These are phyloP conservation scores for Candida ulmi DNA, from an alignment of 805 yeast genomes.

Conservation along the genomic window DNA sequence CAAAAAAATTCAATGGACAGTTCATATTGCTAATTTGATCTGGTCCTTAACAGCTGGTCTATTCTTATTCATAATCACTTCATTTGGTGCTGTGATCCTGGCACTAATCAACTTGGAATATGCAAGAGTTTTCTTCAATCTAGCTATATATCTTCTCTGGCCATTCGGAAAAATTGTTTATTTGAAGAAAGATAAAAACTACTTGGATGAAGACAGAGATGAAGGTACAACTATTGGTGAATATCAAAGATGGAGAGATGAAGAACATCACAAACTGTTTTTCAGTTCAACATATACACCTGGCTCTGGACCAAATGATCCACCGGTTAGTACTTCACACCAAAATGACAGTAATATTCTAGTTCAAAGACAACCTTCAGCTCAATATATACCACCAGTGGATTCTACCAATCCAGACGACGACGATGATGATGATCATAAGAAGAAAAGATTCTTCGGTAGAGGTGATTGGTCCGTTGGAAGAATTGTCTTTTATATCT, in stretches of 20 bases:
- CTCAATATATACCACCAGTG: constrained; percentile 7
- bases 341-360: not conserved
- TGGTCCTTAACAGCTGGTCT: constrained; percentile 79
- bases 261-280: constrained; percentile 71
- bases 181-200: constrained; percentile 70
- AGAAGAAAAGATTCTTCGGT: constrained; percentile 67
- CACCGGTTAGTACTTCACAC: no score
- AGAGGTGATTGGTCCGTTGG: constrained; percentile 90
- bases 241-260: constrained; percentile 81
- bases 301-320: not conserved
- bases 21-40: constrained; percentile 58
- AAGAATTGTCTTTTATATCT: constrained; percentile 66
- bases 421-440: constrained; percentile 19
- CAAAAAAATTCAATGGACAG: constrained; percentile 52
- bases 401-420: constrained; percentile 1
- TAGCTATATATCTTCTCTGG: constrained; percentile 67
- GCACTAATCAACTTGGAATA: constrained; percentile 49
- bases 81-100: constrained; percentile 38
- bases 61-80: constrained; percentile 47
- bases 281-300: constrained; percentile 37
- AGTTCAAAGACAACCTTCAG: not conserved
- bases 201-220: constrained; percentile 78
- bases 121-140: constrained; percentile 49
- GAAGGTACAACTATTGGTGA: constrained; percentile 84
- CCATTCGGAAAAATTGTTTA: constrained; percentile 93